phyloP scores from a whole-genome alignment of 306 rosid species.

The Inga leiocalycina region DNA sequence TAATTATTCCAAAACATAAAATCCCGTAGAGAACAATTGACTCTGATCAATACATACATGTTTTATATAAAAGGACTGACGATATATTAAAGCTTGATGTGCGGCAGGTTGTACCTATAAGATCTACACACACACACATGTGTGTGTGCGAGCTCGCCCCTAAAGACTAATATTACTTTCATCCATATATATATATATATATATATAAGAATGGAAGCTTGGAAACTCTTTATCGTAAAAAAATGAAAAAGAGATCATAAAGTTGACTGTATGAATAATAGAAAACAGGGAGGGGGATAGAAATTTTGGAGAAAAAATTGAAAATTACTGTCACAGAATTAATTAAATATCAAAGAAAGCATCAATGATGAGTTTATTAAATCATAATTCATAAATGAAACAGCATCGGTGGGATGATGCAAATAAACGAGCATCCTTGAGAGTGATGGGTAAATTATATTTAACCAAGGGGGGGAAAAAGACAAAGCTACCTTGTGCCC shows the following conservation, averaged over 20 bases:
- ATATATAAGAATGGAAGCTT: background rate
- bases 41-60: background rate
- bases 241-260: background rate
- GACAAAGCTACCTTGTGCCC: constrained; percentile 42
- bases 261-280: background rate
- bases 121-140: background rate
- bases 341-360: background rate
- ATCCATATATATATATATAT: background rate
- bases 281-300: background rate
- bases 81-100: too few species aligned
- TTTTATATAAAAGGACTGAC: too few species aligned
- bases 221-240: background rate
- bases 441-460: constrained; percentile 31
- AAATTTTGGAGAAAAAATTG: background rate
- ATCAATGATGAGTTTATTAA: constrained; percentile 5
- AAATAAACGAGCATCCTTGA: constrained; percentile 14
- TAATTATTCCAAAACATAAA: background rate
- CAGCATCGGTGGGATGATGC: constrained; percentile 30
- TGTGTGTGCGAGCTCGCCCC: rapidly evolving
- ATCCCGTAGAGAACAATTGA: background rate
- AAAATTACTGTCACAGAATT: background rate
- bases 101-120: background rate
- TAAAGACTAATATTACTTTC: background rate
- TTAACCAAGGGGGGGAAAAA: background rate
- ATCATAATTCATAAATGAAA: constrained; percentile 2